These are phyloP conservation scores for Orbilia quercus DNA, from an alignment of 2,329 filamentous ascomycete genomes.

Conservation along the genomic window DNA sequence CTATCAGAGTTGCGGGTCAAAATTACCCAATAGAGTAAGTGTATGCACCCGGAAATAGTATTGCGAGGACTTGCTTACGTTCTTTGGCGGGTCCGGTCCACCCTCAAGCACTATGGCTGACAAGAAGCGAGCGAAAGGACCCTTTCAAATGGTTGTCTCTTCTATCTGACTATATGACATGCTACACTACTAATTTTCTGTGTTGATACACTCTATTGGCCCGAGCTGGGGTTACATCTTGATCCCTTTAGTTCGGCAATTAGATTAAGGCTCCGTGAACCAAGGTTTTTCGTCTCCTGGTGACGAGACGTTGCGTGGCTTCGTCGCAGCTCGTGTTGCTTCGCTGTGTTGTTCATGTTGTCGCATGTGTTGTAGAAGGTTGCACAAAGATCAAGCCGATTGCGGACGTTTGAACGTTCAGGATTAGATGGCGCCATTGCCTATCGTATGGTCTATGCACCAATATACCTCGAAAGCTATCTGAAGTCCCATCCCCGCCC, in stretches of 20 bases:
- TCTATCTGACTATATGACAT: background rate
- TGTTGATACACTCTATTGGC: background rate
- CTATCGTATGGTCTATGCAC: background rate
- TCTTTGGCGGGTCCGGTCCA: conserved; percentile 16
- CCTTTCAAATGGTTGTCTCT: no score
- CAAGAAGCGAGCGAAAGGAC: no score
- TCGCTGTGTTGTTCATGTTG: conserved; percentile 32
- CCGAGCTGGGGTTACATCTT: no score
- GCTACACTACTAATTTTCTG: background rate
- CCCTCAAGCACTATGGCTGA: background rate
- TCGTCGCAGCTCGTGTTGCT: background rate
- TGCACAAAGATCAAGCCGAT: conserved; percentile 50
- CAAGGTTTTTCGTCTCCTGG: no score
- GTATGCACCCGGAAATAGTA: conserved; percentile 27
- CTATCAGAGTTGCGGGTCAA: conserved; percentile 37
- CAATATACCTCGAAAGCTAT: no score
- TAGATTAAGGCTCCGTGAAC: no score
- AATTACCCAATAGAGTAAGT: conserved; percentile 51
- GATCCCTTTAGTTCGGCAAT: no score
- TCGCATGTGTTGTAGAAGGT: conserved; percentile 51
- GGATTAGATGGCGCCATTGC: background rate
- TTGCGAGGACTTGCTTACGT: conserved; percentile 42
- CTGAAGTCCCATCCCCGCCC: background rate
- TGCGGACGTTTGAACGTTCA: conserved; percentile 43
- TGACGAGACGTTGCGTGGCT: no score